Conservation (phyloP, 345 rosid species). For the Citrus inodora region DNA sequence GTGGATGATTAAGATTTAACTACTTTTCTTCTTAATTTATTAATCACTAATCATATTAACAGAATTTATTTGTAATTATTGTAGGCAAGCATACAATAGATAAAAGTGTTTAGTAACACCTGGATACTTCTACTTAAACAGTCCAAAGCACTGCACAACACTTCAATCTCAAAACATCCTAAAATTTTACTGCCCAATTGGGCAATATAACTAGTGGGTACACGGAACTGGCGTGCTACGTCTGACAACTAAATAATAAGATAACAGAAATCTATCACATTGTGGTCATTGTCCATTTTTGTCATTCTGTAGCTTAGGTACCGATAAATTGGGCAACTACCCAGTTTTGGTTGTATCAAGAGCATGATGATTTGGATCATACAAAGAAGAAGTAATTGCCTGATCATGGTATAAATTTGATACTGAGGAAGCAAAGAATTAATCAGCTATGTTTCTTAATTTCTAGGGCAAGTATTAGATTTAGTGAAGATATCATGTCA, state of each 20-base stretch:
- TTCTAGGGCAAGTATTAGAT: neutral
- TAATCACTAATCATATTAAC: too few species aligned
- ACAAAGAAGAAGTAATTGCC: neutral
- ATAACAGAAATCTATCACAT: neutral
- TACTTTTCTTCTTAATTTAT: too few species aligned
- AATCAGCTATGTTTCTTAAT: neutral
- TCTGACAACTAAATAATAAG: neutral
- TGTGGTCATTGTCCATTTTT: neutral
- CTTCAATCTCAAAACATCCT: neutral
- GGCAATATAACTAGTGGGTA: neutral
- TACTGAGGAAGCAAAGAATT: neutral
- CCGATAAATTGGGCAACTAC: neutral
- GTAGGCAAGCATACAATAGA: too few species aligned
- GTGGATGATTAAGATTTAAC: too few species aligned
- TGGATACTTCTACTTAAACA: too few species aligned
- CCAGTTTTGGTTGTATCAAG: neutral
- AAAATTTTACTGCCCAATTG: neutral
- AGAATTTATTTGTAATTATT: too few species aligned
- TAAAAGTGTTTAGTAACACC: too few species aligned
- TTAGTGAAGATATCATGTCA: conserved; percentile 14
- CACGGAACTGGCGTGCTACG: neutral
- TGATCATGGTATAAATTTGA: neutral
- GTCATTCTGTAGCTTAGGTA: neutral
- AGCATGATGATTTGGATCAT: neutral
- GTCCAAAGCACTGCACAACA: neutral